Conservation (phyloP, 2,329 filamentous ascomycete species). For the Cercospora janseana region DNA sequence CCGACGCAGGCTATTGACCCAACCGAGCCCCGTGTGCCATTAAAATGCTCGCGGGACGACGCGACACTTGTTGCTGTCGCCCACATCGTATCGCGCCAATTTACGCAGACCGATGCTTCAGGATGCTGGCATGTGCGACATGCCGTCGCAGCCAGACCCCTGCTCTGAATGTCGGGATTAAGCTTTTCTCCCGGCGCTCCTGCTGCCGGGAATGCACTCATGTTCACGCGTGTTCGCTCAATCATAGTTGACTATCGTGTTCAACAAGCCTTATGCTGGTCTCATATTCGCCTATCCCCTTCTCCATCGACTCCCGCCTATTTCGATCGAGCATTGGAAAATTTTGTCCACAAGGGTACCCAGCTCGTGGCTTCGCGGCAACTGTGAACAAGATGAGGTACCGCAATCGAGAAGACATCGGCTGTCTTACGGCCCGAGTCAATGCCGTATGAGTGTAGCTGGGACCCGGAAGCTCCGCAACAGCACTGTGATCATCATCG, state of each 20-base stretch:
- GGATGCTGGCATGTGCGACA: neutral
- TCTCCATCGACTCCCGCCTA: too few relatives aligned
- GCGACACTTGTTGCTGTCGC: neutral
- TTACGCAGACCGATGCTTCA: neutral
- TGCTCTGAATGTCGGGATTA: neutral
- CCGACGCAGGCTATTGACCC: too few relatives aligned
- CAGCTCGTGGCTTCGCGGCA: too few relatives aligned
- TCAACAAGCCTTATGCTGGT: too few relatives aligned
- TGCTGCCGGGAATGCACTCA: neutral
- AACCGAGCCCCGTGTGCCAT: too few relatives aligned
- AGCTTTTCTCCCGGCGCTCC: constrained; percentile 4
- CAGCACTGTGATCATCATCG: neutral
- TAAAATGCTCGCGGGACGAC: too few relatives aligned
- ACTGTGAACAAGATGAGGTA: too few relatives aligned
- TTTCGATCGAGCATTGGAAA: too few relatives aligned
- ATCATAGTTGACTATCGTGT: too few relatives aligned
- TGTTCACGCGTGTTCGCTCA: neutral
- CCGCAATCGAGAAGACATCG: too few relatives aligned
- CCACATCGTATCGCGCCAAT: neutral
- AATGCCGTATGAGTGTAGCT: neutral
- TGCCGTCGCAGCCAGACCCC: neutral
- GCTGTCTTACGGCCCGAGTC: constrained; percentile 4
- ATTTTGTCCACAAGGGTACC: too few relatives aligned
- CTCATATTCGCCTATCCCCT: too few relatives aligned
- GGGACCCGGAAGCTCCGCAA: constrained; percentile 8